Conservation (phyloP, 2,329 filamentous ascomycete genomes). For the Penicillium sp. region DNA sequence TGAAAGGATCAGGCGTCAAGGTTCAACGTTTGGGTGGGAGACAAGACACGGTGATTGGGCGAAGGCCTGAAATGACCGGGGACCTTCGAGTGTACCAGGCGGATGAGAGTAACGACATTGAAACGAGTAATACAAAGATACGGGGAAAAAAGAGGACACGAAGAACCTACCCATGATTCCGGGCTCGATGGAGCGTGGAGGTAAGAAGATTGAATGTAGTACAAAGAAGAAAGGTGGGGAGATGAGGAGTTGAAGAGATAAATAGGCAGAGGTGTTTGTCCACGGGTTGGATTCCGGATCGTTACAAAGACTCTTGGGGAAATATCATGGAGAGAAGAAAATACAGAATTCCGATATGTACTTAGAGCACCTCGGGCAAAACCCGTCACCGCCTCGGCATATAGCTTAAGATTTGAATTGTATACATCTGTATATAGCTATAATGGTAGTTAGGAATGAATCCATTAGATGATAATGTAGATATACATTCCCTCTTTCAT, state of each 20-base stretch:
- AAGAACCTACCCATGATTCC: conserved; percentile 24
- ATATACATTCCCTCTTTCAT: neutral
- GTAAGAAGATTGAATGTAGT: conserved; percentile 9
- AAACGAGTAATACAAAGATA: conserved; percentile 19
- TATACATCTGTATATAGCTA: neutral
- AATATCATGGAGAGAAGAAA: conserved; percentile 2
- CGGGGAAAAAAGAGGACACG: conserved; percentile 7
- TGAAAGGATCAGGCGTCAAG: conserved; percentile 21
- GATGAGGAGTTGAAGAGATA: neutral
- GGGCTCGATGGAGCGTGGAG: conserved; percentile 1
- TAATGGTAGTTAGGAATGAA: neutral
- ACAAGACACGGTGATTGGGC: conserved; percentile 17
- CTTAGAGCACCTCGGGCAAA: conserved; percentile 1
- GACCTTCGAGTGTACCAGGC: conserved; percentile 20
- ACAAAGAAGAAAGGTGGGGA: neutral
- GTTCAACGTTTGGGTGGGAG: conserved; percentile 14
- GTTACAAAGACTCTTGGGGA: neutral
- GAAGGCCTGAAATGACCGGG: conserved; percentile 17
- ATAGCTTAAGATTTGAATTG: neutral
- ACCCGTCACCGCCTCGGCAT: conserved; percentile 4
- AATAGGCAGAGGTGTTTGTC: neutral
- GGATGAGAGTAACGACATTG: conserved; percentile 9
- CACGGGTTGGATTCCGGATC: neutral
- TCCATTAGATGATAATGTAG: no score
- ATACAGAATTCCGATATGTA: conserved; percentile 1